Evolutionary conservation across 2,329 filamentous ascomycete species (phyloP).

Genomic region (Lachnellula cervina): DNA sequence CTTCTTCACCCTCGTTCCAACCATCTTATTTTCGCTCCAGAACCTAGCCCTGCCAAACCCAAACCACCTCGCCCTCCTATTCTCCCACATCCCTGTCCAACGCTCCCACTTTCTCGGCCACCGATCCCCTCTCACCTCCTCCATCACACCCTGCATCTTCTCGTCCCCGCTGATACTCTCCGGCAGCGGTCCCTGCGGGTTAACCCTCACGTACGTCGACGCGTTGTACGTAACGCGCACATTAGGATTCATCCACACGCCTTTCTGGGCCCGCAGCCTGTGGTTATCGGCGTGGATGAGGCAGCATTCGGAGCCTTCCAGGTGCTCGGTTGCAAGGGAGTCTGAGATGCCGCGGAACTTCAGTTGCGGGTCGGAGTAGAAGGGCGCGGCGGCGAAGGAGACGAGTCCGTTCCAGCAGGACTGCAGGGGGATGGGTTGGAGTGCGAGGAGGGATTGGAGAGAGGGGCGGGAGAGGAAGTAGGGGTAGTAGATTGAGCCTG

Average conservation of each 20-base stretch:
- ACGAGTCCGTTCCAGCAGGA: constrained; percentile 56
- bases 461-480: constrained; percentile 51
- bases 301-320: constrained; percentile 78
- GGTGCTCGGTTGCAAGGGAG: constrained; percentile 53
- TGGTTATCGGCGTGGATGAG: constrained; percentile 70
- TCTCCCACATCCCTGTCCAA: constrained; percentile 53
- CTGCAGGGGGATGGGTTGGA: constrained; percentile 45
- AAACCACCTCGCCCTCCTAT: constrained; percentile 43
- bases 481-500: constrained; percentile 53
- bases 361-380: constrained; percentile 40
- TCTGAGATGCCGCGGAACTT: constrained; percentile 62
- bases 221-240: constrained; percentile 63
- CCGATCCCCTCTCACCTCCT: constrained; percentile 1
- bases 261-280: constrained; percentile 32
- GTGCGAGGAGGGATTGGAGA: constrained; percentile 47
- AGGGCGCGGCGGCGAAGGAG: constrained; percentile 50
- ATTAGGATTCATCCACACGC: constrained; percentile 64
- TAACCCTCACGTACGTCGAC: constrained; percentile 47
- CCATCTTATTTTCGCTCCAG: constrained; percentile 20
- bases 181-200: constrained; percentile 19
- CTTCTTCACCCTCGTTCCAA: constrained; percentile 17
- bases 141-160: constrained; percentile 12
- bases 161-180: constrained; percentile 16
- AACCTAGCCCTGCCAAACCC: constrained; percentile 35
- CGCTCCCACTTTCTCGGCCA: constrained; percentile 36